phyloP scores from a whole-genome alignment of 2,329 filamentous ascomycete genomes.

The Cercospora zeina region DNA sequence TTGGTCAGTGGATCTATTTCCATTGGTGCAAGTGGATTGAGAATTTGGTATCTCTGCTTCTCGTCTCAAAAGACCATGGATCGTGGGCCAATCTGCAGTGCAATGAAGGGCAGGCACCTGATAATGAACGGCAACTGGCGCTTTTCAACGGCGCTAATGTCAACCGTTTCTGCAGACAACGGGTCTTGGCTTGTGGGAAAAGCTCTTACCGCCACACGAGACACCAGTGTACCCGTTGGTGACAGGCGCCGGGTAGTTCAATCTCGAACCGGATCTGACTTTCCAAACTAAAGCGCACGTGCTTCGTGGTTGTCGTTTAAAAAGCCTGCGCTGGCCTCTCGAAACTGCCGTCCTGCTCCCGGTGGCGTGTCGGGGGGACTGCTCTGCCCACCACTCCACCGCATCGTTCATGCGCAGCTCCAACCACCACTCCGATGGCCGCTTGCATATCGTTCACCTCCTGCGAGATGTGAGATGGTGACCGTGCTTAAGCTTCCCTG shows the following conservation, averaged over 20 bases:
- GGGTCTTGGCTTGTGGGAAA: neutral
- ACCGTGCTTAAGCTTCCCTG: slow-evolving; percentile 13
- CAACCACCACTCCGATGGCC: neutral
- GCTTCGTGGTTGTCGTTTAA: slow-evolving; percentile 12
- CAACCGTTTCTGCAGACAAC: neutral
- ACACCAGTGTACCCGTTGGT: neutral
- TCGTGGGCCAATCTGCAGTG: slow-evolving; percentile 1
- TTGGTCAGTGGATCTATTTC: slow-evolving; percentile 13
- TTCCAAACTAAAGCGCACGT: slow-evolving; percentile 7
- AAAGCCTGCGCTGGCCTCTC: neutral
- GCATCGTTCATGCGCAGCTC: neutral
- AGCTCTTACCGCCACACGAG: slow-evolving; percentile 1
- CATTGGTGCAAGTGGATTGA: neutral
- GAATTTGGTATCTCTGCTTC: neutral
- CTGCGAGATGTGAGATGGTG: neutral
- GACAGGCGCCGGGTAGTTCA: slow-evolving; percentile 12
- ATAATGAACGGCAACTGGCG: neutral
- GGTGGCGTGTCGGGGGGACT: neutral
- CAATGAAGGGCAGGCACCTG: neutral
- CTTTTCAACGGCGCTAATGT: neutral
- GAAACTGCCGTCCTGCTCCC: neutral
- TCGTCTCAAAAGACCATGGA: neutral
- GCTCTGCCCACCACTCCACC: neutral
- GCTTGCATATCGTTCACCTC: neutral
- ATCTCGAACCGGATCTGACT: slow-evolving; percentile 2